Evolutionary conservation across 192 early-diverging fungal genomes (phyloP), one percentile per base, ranked within the genome.

Genomic region (Paraglomus brasilianum): DNA sequence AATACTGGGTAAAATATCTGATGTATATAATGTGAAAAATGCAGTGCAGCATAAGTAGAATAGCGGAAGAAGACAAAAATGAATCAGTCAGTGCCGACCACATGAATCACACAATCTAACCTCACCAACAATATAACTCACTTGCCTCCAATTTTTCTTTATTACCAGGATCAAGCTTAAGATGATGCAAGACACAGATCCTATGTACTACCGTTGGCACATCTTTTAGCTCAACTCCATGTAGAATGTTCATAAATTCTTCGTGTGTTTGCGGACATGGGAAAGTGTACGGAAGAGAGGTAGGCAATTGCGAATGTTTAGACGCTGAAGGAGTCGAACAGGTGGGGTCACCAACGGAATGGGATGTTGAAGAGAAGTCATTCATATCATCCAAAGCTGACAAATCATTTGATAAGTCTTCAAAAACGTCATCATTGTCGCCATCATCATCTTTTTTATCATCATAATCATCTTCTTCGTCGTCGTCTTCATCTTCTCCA

Each of bases 151-250:
- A 80, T 79, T 90, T 91, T 46, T 80, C 78, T 63, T 88, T 87
- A 83, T 98, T 98, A 70, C 88, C 83, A 6, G 87, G 83, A 7
- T 86, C 82, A 57, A 97, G 84, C 61, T 93, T 91, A 50, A 89
- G 86, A 75, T 95, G 88, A 77, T 95, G 88, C 45, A 95, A 75
- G 9, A 89, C 83, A 40, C 93, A 88, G 72, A 98, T 84, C 14
- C 95, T 91, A 57, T 89, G 80, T 22, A 96, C 75, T 14, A 97
- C 87, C 0, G 83, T 83, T 6, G 86, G 74, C 43, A 91, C 85
- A 59, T 95, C 93, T 41, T 88, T 85, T 0, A 86, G 55, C 0
- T 78, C 77, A 41, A 90, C 84, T 46, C 77, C 80, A 22, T 86
- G 74, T 8, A 94, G 72, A 15, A 95, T 80, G 50, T 76, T 72